A percentile compares a stretch with the other conserved stretches of the same genome.
These are phyloP conservation scores for Rhodofomes roseus DNA, from an alignment of 1,284 basidiomycete species.

Conservation along the genomic window DNA sequence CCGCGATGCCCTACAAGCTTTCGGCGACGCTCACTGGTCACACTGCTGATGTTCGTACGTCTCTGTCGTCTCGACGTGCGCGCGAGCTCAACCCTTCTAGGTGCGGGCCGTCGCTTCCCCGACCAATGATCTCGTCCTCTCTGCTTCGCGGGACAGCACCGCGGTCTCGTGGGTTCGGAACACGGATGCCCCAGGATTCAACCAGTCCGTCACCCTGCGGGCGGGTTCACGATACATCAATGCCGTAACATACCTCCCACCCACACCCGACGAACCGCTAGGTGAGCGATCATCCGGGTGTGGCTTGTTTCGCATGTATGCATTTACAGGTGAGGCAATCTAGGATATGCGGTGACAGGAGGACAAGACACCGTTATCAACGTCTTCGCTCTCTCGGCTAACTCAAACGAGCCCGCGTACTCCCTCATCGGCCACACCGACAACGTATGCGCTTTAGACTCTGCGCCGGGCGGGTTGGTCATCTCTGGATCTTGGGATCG, in stretches of 20 bases:
- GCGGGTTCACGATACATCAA: constrained; percentile 80
- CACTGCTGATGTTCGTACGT: constrained; percentile 65
- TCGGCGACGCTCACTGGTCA: constrained; percentile 74
- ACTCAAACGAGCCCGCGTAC: constrained; percentile 69
- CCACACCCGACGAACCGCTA: constrained; percentile 62
- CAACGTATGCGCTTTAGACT: constrained; percentile 88
- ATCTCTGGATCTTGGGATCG: constrained; percentile 98
- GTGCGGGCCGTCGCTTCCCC: constrained; percentile 75
- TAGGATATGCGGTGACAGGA: constrained; percentile 82
- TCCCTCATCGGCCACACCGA: constrained; percentile 86
- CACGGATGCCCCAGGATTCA: constrained; percentile 46
- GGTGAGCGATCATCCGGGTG: constrained; percentile 37
- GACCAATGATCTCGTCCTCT: constrained; percentile 71
- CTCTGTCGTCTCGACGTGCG: constrained; percentile 4
- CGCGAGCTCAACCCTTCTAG: constrained; percentile 37
- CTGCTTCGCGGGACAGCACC: constrained; percentile 86
- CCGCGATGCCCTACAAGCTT: constrained; percentile 75
- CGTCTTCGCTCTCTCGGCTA: constrained; percentile 59
- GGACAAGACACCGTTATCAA: constrained; percentile 86
- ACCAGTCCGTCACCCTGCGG: constrained; percentile 50
- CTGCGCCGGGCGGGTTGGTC: constrained; percentile 65
- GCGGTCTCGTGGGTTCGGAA: constrained; percentile 80
- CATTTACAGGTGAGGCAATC: constrained; percentile 8
- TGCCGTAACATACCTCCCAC: constrained; percentile 74
- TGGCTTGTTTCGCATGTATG: constrained; percentile 1